phyloP scores from a whole-genome alignment of 306 rosid genomes.

The Cotoneaster glaucophyllus region DNA sequence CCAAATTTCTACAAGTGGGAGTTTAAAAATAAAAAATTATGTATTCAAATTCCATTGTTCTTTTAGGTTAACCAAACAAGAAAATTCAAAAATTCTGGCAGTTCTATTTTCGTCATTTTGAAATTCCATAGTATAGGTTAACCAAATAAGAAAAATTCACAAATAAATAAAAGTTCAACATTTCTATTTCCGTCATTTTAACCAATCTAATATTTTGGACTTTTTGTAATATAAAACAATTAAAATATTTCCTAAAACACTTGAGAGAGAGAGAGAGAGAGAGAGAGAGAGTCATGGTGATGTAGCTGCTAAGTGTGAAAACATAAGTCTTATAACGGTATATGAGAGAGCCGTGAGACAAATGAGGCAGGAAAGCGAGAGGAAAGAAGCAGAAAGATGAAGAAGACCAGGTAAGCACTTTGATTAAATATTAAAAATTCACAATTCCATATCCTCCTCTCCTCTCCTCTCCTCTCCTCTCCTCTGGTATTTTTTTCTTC shows the following conservation, averaged over 20 bases:
- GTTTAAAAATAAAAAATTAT: too few species aligned
- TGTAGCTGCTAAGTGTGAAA: neutral
- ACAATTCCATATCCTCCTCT: neutral
- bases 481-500: neutral
- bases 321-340: neutral
- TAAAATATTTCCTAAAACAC: neutral
- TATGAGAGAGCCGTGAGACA: neutral
- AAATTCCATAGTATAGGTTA: too few species aligned
- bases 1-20: too few species aligned
- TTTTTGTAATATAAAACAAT: neutral
- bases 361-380: neutral
- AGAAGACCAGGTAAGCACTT: conserved; percentile 11
- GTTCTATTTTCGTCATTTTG: too few species aligned
- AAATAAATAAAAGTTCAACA: too few species aligned
- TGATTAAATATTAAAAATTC: neutral
- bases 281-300: neutral
- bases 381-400: conserved; percentile 3
- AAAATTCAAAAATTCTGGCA: too few species aligned
- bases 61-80: too few species aligned
- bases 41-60: too few species aligned
- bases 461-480: too few species aligned
- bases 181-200: too few species aligned
- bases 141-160: too few species aligned
- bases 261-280: neutral
- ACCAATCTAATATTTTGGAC: too few species aligned